Evolutionary conservation across 2,329 filamentous ascomycete species (phyloP).

Genomic region (Phyllosticta capitalensis): DNA sequence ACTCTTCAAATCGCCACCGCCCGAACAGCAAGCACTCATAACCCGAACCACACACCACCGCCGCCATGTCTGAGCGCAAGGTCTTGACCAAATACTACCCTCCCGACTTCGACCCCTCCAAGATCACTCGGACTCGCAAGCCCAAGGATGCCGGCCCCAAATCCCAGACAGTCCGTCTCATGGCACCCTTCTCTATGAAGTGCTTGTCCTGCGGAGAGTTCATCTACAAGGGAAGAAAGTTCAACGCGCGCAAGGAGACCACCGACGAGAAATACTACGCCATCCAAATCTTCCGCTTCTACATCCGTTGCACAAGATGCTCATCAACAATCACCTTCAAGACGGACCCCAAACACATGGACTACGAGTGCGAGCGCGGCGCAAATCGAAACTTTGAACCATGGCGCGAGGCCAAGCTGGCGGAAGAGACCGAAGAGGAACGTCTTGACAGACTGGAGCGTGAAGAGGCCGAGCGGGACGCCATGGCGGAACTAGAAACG

Average conservation of each 20-base stretch:
- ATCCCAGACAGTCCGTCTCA: constrained; percentile 77
- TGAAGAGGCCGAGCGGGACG: constrained; percentile 73
- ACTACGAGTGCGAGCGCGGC: constrained; percentile 72
- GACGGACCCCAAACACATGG: constrained; percentile 90
- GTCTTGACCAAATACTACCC: constrained; percentile 47
- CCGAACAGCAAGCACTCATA: background rate
- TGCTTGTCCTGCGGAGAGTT: constrained; percentile 65
- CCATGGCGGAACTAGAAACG: constrained; percentile 89
- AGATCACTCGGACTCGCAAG: constrained; percentile 58
- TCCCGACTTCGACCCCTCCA: constrained; percentile 81
- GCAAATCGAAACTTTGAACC: constrained; percentile 90
- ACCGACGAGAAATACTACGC: constrained; percentile 82
- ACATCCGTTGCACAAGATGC: constrained; percentile 78
- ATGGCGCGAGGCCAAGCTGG: constrained; percentile 62
- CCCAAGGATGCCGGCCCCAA: constrained; percentile 68
- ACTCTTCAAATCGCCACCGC: background rate
- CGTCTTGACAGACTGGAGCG: constrained; percentile 72
- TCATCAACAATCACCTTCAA: constrained; percentile 82
- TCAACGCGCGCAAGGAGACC: constrained; percentile 90
- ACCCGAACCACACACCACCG: constrained; percentile 7
- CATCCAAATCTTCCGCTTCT: constrained; percentile 83
- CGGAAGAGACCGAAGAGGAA: constrained; percentile 78
- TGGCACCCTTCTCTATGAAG: constrained; percentile 79
- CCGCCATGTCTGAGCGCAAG: constrained; percentile 8
- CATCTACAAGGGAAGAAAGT: constrained; percentile 89